Evolutionary conservation across 768 basidiomycete species (phyloP).

Genomic region (Leccinum broughii): DNA sequence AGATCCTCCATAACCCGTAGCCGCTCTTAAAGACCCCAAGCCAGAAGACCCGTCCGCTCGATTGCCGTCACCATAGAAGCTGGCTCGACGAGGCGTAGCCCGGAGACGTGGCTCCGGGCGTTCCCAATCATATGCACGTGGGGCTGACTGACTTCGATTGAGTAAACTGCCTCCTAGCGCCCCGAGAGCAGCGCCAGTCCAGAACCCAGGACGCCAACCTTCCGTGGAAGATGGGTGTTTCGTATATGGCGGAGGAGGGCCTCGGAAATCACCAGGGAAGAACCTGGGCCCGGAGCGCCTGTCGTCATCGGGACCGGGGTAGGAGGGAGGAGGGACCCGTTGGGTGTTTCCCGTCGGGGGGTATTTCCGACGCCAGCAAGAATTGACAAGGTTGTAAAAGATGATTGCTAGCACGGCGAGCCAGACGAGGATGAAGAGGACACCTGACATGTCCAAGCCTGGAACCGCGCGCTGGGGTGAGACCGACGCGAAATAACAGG

Average conservation of each 20-base stretch:
- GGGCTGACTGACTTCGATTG: conserved; percentile 39
- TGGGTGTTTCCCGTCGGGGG: conserved; percentile 34
- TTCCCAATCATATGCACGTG: conserved; percentile 60
- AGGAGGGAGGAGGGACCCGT: conserved; percentile 25
- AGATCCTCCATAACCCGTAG: conserved; percentile 81
- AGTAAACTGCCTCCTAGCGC: conserved; percentile 62
- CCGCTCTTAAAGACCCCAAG: conserved; percentile 69
- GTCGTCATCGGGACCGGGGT: conserved; percentile 31
- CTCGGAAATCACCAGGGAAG: conserved; percentile 54
- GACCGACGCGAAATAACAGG: neutral
- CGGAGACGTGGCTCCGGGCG: conserved; percentile 38
- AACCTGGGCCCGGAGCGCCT: conserved; percentile 38
- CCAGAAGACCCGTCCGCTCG: conserved; percentile 70
- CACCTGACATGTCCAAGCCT: conserved; percentile 50
- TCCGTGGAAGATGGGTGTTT: conserved; percentile 32
- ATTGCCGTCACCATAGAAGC: conserved; percentile 39
- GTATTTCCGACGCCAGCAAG: conserved; percentile 45
- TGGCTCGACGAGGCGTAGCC: conserved; percentile 26
- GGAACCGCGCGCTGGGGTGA: conserved; percentile 1
- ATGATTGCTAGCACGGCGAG: conserved; percentile 50
- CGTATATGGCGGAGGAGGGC: conserved; percentile 60
- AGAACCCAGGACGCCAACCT: conserved; percentile 74
- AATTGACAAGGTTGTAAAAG: conserved; percentile 57
- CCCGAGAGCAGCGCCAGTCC: conserved; percentile 78
- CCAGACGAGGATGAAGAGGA: conserved; percentile 61